Percentiles rank a stretch among this genome's conserved stretches.
Evolutionary conservation across 2,329 filamentous ascomycete species (phyloP).

Genomic region (Fusarium clavum): DNA sequence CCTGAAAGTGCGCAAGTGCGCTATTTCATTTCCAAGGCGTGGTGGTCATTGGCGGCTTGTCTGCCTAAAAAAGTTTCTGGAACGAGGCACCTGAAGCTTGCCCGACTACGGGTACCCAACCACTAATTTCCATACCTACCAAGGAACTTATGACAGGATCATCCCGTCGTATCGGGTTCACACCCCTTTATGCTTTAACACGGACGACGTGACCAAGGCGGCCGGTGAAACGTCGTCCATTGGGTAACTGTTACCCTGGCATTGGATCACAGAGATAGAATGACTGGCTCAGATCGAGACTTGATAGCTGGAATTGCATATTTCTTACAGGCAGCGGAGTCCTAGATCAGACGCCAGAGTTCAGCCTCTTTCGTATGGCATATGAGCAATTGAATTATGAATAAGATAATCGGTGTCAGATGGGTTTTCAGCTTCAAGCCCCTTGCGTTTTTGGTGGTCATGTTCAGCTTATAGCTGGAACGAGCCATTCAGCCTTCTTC

Average conservation of each 20-base stretch:
- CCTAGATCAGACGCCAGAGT: background rate
- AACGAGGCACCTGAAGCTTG: background rate
- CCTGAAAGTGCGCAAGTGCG: no score
- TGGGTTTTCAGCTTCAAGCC: background rate
- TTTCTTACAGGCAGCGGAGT: background rate
- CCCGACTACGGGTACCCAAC: no score
- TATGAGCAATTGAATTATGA: no score
- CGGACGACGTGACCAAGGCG: background rate
- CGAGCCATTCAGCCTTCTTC: background rate
- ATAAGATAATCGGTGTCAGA: background rate
- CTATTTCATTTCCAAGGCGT: background rate
- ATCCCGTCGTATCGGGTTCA: background rate
- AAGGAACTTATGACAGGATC: background rate
- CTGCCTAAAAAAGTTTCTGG: background rate
- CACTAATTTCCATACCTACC: no score
- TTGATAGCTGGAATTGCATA: fast-evolving
- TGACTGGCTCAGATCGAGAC: background rate
- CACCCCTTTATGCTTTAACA: background rate
- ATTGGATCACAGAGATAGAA: background rate
- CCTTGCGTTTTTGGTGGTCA: background rate
- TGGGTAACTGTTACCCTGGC: no score
- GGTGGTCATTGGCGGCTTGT: background rate
- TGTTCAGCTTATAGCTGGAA: background rate
- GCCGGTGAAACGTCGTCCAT: background rate
- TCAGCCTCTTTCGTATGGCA: background rate